Evolutionary conservation across 345 rosid genomes (phyloP), one percentile per base, ranked within the genome.

Genomic region (Stellera chamaejasme): DNA sequence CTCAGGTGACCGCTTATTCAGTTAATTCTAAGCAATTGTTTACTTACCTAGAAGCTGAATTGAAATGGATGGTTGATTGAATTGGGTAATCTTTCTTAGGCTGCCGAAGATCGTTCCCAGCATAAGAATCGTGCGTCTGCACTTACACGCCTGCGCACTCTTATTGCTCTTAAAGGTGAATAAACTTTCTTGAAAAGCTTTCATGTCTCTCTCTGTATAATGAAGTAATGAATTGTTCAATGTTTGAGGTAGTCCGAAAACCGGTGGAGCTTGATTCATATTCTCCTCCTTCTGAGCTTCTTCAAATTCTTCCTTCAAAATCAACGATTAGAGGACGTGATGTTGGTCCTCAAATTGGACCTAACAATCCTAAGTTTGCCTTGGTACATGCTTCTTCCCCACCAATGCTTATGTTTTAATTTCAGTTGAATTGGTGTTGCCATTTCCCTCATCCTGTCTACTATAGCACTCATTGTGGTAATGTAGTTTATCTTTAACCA

Each of bases 81-180:
- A 41, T 50, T 43, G 36, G 45, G 14, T 8, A 19, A 44, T 41
- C 16, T 43, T 50, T 52, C 57, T 0, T 50, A 80, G 78, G 93
- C 93, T 15, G 88, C 67, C 1, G 99, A 93, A 65, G 96, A 93
- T 48, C 85, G 99, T 26, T 93, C 97, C 0, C 97, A 89, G 80
- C 96, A 93, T 62, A 89, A 55, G 83, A 93, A 93, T 52, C 94
- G 99, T 0, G 80, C 92, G 32, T 81, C 94, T 12, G 97, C 99
- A 44, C 62, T 93, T 13, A 60, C 68, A 19, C 96, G 96, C 44
- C 86, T 93, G 8, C 97, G 99, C 43, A 63, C 85, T 23, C 86
- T 72, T 4, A 69, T 93, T 45, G 99, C 96, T 56, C 75, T 85
- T 25, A 89, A 75, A 81, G 85, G 97, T 87, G 53, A 55, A 23